Base-by-base conservation (phyloP, 345 rosid genomes). In the Pelargonium nanum region DNA sequence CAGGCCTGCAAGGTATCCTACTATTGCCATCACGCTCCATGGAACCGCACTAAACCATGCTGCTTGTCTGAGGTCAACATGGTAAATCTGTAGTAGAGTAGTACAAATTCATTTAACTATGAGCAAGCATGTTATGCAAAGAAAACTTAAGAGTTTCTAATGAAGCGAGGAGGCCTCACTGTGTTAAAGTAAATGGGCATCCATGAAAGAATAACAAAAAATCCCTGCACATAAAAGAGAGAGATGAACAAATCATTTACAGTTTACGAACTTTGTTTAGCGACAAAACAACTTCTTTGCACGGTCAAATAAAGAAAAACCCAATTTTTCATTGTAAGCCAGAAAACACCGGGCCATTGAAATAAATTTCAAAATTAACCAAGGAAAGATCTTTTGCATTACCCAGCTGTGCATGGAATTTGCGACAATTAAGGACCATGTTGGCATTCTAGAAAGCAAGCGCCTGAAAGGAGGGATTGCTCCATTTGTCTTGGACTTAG, bases 321-420 rank as follows among this genome's bases (percentile, higher is more conserved):
- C 3, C 8, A 8, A 5, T 25, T 22, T 25, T 40, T 12, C 13
- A 40, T 7, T 40, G 2, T 40, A 6, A 40, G 48, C 48, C 48
- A 2, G 7, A 40, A 40, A 40, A 40, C 15, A 12, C 15, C 15
- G 15, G 2, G 48, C 16, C 48, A 40, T 40, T 9, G 48, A 17
- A 53, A 56, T 60, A 52, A 26, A 22, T 55, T 22, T 44, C 22
- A 50, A 30, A 22, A 66, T 19, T 64, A 19, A 53, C 48, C 21
- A 55, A 60, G 34, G 45, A 65, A 60, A 57, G 53, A 50, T 16
- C 34, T 53, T 24, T 30, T 22, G 45, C 66, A 67, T 65, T 85
- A 92, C 95, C 97, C 97, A 93, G 77, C 91, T 85, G 67, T 93
- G 99, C 96, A 89, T 93, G 55, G 94, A 74, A 83, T 93, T 93